Evolutionary conservation across 257 asterid genomes (phyloP), one percentile per base, ranked within the genome.

Genomic region (Nicotiana paniculata): DNA sequence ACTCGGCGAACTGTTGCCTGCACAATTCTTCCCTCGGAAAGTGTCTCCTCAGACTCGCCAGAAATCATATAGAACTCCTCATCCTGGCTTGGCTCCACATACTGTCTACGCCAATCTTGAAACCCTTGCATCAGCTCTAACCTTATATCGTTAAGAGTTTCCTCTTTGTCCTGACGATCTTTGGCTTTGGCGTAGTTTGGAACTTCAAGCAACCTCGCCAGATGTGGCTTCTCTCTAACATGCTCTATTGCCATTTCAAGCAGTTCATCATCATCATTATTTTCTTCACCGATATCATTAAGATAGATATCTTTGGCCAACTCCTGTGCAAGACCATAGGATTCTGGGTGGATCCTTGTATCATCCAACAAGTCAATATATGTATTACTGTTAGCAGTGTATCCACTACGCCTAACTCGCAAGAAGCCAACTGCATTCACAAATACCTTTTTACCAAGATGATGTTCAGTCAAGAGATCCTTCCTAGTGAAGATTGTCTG

Each of bases 341-440:
- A 96, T 85, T 94, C 98, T 3, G 99, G 99, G 76, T 96, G 97
- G 83, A 96, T 94, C 88, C 99, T 91, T 61, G 99, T 96, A 88
- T 96, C 97, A 83, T 96, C 99, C 85, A 96, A 85, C 83, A 94
- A 86, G 85, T 96, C 99, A 37, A 96, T 90, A 82, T 91, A 93
- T 81, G 93, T 97, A 87, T 93, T 90, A 85, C 94, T 93, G 77
- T 92, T 94, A 59, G 97, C 90, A 82, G 97, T 92, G 88, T 91
- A 87, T 79, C 99, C 99, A 43, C 97, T 96, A 4, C 95, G 93
- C 30, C 98, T 87, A 16, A 94, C 97, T 65, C 99, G 89, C 83
- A 96, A 85, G 87, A 96, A 96, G 68, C 99, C 99, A 84, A 87
- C 97, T 81, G 98, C 98, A 90, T 94, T 96, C 30, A 94, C 91